Base-by-base conservation (phyloP, 768 basidiomycete species). In the Tylopilus vinaceipallidus region DNA sequence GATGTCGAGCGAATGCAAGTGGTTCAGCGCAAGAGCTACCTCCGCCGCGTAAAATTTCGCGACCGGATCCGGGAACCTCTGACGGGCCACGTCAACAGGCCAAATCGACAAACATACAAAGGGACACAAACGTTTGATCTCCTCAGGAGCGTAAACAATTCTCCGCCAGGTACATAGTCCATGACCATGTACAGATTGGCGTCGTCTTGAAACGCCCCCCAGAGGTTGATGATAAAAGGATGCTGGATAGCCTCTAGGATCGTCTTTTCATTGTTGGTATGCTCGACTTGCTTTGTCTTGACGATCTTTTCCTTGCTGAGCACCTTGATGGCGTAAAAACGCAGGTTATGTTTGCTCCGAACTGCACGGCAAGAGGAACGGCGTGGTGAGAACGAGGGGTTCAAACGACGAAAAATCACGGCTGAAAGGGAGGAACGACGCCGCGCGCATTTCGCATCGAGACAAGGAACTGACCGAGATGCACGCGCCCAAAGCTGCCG, bases 31-130 rank as follows among this genome's bases (percentile, higher is more conserved):
- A 39, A 97, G 78, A 32, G 92, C 88, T 24, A 98, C 93, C 68
- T 95, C 92, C 2, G 97, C 95, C 4, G 92, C 88, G 59, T 98
- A 99, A 73, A 98, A 99, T 63, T 98, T 92, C 6, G 95, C 92
- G 12, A 99, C 97, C 14, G 95, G 94, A 56, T 97, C 89, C 0
- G 95, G 92, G 72, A 99, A 98, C 41, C 95, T 77, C 81, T 98
- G 74, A 29, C 20, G 45, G 26, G 33, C 12, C 27, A 34, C 16
- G 30, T 61, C 41, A 51, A 44, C 37, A 23, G 36, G 36, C 47
- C 54, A 56, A 43, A 38, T n/a, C n/a, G 39, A 24, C 20, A 46
- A n/a, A 60, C 38, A 27, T n/a, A 33, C 10, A 35, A 53, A 16
- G 60, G 38, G 51, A 7, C 12, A 74, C 83, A 57, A 37, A 93